Conservation (phyloP, 306 rosid genomes). For the Lathyrus sativus region DNA sequence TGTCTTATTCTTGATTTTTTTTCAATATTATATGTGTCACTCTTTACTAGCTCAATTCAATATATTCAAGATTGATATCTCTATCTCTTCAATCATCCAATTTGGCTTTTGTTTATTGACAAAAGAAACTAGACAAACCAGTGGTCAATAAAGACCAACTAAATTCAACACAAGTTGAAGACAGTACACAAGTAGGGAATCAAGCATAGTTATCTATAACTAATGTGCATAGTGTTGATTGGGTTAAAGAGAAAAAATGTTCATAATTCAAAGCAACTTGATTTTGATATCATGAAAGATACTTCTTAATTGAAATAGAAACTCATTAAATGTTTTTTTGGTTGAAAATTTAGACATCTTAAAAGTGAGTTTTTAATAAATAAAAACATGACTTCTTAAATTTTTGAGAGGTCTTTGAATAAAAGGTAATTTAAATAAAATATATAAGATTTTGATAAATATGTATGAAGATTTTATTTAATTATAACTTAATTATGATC, state of each 20-base stretch:
- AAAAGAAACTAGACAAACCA: constrained; percentile 21
- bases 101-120: not conserved
- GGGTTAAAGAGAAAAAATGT: constrained; percentile 5
- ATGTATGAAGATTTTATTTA: too few species aligned
- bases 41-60: not conserved
- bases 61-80: constrained; percentile 3
- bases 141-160: constrained; percentile 4
- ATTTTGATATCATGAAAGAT: constrained; percentile 28
- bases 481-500: too few species aligned
- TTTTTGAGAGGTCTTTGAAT: too few species aligned
- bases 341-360: too few species aligned
- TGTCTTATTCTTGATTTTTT: constrained; percentile 23
- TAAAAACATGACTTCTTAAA: too few species aligned
- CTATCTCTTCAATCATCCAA: not conserved
- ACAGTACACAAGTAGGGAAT: not conserved
- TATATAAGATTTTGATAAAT: too few species aligned
- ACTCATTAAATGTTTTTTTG: too few species aligned
- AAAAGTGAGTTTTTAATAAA: too few species aligned
- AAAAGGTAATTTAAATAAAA: too few species aligned
- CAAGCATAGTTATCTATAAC: constrained; percentile 17
- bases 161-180: constrained; percentile 22
- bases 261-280: constrained; percentile 35
- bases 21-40: not conserved
- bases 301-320: not conserved
- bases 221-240: not conserved